These are phyloP conservation scores for Collybiopsis confluens DNA, from an alignment of 768 basidiomycete species.

Conservation along the genomic window DNA sequence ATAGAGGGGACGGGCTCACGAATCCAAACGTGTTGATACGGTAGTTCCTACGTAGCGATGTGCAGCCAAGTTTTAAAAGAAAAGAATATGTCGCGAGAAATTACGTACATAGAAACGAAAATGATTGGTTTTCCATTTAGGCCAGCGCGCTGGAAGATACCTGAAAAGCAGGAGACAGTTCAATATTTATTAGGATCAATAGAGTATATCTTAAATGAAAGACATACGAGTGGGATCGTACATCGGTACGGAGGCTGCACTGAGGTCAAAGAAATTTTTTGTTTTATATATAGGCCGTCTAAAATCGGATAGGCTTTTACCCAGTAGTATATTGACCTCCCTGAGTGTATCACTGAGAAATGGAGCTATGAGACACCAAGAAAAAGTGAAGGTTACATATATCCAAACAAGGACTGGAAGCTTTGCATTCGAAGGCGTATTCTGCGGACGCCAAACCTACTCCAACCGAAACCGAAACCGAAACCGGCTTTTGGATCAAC, in stretches of 20 bases:
- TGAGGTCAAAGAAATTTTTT: slow-evolving; percentile 8
- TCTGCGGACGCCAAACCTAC: slow-evolving; percentile 26
- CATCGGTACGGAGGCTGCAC: slow-evolving; percentile 19
- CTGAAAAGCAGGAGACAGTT: neutral
- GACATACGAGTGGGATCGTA: no score
- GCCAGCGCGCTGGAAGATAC: neutral
- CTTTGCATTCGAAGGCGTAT: slow-evolving; percentile 15
- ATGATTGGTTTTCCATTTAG: neutral
- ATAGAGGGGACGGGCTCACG: slow-evolving; percentile 3
- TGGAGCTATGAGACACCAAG: neutral
- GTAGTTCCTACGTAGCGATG: neutral
- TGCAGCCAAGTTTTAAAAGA: slow-evolving; percentile 6
- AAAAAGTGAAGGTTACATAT: slow-evolving; percentile 20
- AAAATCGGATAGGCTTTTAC: neutral
- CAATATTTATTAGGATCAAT: neutral
- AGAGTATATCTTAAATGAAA: neutral
- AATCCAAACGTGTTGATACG: slow-evolving; percentile 9
- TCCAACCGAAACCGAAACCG: neutral
- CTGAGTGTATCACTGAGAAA: neutral
- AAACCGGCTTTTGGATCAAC: neutral
- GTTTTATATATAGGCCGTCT: slow-evolving; percentile 15
- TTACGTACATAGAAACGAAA: neutral
- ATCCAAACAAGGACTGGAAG: slow-evolving; percentile 31
- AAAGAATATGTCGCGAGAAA: neutral
- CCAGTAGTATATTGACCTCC: neutral